Evolutionary conservation across 768 basidiomycete species (phyloP).

Genomic region (Daedaleopsis nitida): DNA sequence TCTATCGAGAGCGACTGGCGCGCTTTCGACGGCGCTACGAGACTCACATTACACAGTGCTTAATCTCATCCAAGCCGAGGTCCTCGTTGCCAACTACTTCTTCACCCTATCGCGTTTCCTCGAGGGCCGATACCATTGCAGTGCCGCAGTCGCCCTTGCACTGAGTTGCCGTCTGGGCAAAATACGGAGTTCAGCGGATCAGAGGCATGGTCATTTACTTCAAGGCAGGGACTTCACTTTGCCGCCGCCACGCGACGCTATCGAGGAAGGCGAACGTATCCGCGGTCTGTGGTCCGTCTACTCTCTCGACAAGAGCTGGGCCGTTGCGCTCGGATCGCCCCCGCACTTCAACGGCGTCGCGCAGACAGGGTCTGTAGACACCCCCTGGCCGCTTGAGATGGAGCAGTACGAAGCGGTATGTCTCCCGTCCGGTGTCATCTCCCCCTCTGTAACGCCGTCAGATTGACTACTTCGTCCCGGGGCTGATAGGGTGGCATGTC

Average conservation of each 20-base stretch:
- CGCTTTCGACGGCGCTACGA: slow-evolving; percentile 32
- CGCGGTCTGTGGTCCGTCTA: slow-evolving; percentile 67
- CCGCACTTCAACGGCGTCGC: slow-evolving; percentile 55
- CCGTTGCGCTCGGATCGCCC: slow-evolving; percentile 54
- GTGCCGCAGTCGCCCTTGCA: slow-evolving; percentile 41
- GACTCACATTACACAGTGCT: slow-evolving; percentile 36
- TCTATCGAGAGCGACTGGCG: slow-evolving; percentile 48
- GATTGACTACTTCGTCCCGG: background rate
- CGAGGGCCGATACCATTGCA: slow-evolving; percentile 56
- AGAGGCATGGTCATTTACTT: slow-evolving; percentile 1
- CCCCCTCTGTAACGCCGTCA: background rate
- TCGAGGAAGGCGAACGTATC: slow-evolving; percentile 68
- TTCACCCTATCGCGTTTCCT: slow-evolving; percentile 58
- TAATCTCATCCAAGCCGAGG: slow-evolving; percentile 36
- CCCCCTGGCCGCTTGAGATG: slow-evolving; percentile 41
- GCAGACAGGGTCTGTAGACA: slow-evolving; percentile 38
- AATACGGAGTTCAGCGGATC: slow-evolving; percentile 26
- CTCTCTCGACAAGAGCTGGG: slow-evolving; percentile 57
- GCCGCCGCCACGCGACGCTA: slow-evolving; percentile 36
- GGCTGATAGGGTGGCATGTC: slow-evolving; percentile 40
- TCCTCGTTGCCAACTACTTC: slow-evolving; percentile 69
- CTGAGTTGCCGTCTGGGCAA: slow-evolving; percentile 29
- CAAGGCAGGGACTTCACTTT: slow-evolving; percentile 25
- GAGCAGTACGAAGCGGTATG: slow-evolving; percentile 35
- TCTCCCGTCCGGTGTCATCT: background rate